These are phyloP conservation scores for Ophiostoma tasmaniense DNA, from an alignment of 2,329 filamentous ascomycete genomes.

Conservation along the genomic window DNA sequence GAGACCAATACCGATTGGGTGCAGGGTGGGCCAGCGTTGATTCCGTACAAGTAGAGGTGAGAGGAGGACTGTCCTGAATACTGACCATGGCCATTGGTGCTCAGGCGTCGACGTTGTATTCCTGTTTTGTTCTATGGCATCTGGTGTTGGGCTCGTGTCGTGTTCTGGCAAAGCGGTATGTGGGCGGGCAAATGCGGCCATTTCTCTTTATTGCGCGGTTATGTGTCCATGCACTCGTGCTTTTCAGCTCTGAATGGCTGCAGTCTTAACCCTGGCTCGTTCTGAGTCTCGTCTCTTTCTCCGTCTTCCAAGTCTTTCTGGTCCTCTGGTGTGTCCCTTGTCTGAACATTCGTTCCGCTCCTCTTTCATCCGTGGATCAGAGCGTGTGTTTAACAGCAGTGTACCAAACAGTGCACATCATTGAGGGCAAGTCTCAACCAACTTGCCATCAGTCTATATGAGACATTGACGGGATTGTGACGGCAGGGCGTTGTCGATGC, in stretches of 20 bases:
- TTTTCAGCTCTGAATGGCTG: not conserved
- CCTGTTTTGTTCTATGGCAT: not conserved
- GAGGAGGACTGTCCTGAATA: too few relatives aligned
- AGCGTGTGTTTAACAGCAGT: not conserved
- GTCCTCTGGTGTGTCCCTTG: not conserved
- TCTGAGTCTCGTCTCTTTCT: not conserved
- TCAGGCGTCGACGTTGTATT: not conserved
- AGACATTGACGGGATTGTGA: not conserved
- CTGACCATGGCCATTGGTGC: not conserved
- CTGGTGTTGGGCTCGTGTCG: not conserved
- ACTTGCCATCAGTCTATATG: not conserved
- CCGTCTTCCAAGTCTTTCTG: not conserved
- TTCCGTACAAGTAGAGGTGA: not conserved
- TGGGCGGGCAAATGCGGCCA: not conserved
- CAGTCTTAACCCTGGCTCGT: not conserved
- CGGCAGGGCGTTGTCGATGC: not conserved
- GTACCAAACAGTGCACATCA: not conserved
- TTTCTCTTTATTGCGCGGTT: not conserved
- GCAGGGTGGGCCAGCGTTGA: not conserved
- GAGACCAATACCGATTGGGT: conserved; percentile 5
- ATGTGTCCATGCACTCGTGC: not conserved
- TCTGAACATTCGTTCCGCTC: not conserved
- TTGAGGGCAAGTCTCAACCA: not conserved
- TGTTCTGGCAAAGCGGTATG: not conserved
- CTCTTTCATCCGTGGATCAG: not conserved